phyloP scores from a whole-genome alignment of 441 rosid genomes.

The Oxalis stricta region DNA sequence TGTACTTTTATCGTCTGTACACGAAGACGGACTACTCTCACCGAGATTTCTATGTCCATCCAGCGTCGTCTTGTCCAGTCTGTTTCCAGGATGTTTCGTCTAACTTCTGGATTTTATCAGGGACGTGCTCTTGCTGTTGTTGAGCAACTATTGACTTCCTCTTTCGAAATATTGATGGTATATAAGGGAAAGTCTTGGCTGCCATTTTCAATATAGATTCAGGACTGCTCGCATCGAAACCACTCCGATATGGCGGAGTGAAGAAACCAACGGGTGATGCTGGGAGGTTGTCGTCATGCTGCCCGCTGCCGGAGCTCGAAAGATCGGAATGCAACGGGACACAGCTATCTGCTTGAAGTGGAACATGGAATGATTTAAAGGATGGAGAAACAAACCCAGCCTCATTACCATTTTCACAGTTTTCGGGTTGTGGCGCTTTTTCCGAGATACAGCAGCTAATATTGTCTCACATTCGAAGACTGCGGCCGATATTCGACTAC shows the following conservation, averaged over 20 bases:
- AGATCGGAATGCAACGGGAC: slow-evolving; percentile 23
- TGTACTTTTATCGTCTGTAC: slow-evolving; percentile 15
- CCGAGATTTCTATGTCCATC: slow-evolving; percentile 18
- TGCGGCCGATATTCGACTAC: slow-evolving; percentile 27
- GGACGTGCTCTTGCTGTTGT: slow-evolving; percentile 15
- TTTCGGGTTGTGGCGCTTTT: slow-evolving; percentile 23
- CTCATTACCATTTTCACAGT: slow-evolving; percentile 13
- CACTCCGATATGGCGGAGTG: slow-evolving; percentile 63
- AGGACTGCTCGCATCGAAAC: slow-evolving; percentile 38
- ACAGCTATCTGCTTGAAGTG: slow-evolving; percentile 24
- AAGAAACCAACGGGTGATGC: slow-evolving; percentile 58
- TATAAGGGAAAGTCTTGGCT: slow-evolving; percentile 70
- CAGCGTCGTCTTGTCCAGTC: slow-evolving; percentile 21
- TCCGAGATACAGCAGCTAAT: slow-evolving; percentile 22
- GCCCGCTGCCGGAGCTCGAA: slow-evolving; percentile 15
- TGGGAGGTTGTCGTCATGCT: slow-evolving; percentile 25
- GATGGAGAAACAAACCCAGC: slow-evolving; percentile 23
- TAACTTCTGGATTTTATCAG: slow-evolving; percentile 14
- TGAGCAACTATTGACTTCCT: slow-evolving; percentile 33
- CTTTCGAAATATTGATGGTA: slow-evolving; percentile 83
- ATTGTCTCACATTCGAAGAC: slow-evolving; percentile 16
- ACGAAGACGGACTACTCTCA: slow-evolving; percentile 29
- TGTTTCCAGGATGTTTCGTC: slow-evolving; percentile 16
- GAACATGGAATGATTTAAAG: slow-evolving; percentile 44
- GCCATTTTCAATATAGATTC: slow-evolving; percentile 66